Conservation (phyloP, 371 early-diverging fungal species). For the Lichtheimia corymbifera region DNA sequence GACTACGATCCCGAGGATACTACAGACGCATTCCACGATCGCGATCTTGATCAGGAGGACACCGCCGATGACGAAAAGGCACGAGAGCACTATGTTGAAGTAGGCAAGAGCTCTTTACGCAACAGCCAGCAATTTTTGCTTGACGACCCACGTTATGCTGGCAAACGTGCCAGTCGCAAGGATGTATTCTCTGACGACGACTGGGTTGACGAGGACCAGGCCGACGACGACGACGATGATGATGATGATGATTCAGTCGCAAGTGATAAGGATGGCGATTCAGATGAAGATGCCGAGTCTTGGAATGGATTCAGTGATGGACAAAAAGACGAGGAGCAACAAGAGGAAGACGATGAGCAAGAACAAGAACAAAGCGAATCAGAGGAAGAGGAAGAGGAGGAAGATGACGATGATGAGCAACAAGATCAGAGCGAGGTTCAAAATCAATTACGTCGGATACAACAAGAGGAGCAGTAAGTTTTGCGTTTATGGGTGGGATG, state of each 20-base stretch:
- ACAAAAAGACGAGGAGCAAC: slow-evolving; percentile 76
- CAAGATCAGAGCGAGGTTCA: slow-evolving; percentile 41
- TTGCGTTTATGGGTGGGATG: not conserved
- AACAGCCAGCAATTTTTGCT: slow-evolving; percentile 57
- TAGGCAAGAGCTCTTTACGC: slow-evolving; percentile 75
- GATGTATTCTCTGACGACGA: slow-evolving; percentile 55
- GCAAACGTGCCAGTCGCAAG: slow-evolving; percentile 68
- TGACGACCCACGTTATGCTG: slow-evolving; percentile 79
- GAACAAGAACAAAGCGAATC: slow-evolving; percentile 23
- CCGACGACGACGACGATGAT: too few relatives aligned
- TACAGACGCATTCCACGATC: slow-evolving; percentile 41
- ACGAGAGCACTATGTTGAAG: slow-evolving; percentile 70
- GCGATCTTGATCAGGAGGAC: slow-evolving; percentile 46
- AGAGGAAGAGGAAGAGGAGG: slow-evolving; percentile 31
- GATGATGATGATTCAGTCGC: slow-evolving; percentile 42
- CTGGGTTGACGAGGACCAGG: slow-evolving; percentile 24
- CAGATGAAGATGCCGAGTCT: slow-evolving; percentile 17
- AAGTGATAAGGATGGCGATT: slow-evolving; percentile 21
- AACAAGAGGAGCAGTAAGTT: slow-evolving; percentile 78
- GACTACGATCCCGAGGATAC: slow-evolving; percentile 71
- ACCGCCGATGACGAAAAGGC: slow-evolving; percentile 54
- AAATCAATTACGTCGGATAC: slow-evolving; percentile 73
- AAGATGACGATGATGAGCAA: slow-evolving; percentile 18
- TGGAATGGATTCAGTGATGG: slow-evolving; percentile 5
- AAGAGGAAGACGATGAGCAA: slow-evolving; percentile 23